phyloP scores from a whole-genome alignment of 345 rosid genomes.

The Dovyalis caffra region DNA sequence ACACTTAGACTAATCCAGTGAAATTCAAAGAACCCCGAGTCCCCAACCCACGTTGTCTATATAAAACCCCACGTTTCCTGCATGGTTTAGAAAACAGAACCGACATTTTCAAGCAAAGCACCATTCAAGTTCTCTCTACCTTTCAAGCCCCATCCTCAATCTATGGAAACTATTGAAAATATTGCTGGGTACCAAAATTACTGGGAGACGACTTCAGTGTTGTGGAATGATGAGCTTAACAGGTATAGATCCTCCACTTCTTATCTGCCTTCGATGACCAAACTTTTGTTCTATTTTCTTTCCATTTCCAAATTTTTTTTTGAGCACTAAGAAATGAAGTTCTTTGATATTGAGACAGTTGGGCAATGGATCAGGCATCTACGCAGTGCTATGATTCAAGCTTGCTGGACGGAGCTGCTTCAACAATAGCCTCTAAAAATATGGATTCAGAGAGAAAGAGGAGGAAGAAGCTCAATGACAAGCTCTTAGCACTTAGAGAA shows the following conservation, averaged over 20 bases:
- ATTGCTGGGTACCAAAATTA: constrained; percentile 53
- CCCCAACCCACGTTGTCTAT: neutral
- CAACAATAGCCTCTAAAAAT: constrained; percentile 71
- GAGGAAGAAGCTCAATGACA: constrained; percentile 81
- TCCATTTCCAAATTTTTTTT: neutral
- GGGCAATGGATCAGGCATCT: constrained; percentile 23
- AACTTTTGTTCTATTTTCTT: neutral
- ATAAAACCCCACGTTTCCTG: neutral
- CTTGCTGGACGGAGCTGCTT: constrained; percentile 79
- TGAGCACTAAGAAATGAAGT: neutral
- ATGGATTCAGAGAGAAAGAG: constrained; percentile 89
- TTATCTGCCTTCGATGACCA: neutral
- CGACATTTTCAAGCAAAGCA: neutral
- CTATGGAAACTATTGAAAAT: constrained; percentile 30
- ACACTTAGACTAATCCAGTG: no score
- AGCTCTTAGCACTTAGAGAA: constrained; percentile 78
- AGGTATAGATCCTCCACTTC: neutral
- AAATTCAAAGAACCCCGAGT: no score
- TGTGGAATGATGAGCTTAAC: constrained; percentile 57
- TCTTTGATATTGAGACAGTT: constrained; percentile 3
- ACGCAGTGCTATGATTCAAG: constrained; percentile 62
- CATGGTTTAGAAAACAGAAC: neutral
- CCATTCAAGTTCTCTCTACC: neutral
- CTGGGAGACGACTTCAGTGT: constrained; percentile 52
- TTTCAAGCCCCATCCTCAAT: neutral